Evolutionary conservation across 768 basidiomycete species (phyloP), one percentile per base, ranked within the genome.

Genomic region (Termitomyces bulborhizus): DNA sequence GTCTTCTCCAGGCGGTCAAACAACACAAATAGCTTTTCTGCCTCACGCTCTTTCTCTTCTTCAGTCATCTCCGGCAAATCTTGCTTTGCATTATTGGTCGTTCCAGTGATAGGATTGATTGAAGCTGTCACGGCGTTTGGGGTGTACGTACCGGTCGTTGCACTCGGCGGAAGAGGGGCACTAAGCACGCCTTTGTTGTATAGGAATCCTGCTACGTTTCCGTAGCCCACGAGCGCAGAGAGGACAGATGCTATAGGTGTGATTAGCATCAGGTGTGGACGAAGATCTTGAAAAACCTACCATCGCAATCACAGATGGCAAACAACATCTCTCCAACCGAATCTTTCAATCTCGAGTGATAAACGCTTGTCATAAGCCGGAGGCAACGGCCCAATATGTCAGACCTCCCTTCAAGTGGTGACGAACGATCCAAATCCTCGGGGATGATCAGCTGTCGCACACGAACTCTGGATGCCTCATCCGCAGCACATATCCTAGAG

Each of bases 21-120:
- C 18, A 98, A 75, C 34, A 89, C 84, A 64, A 98, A 92, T 41
- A 99, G 74, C 65, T 86, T 86, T 75, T 98, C 95, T 52, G 94
- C 88, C 72, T 99, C 97, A 9, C 72, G 73, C 66, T 97, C 93
- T 69, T 96, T 97, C 76, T 99, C 96, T 66, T 95, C 94, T 31
- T 95, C 87, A 0, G 93, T 88, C 94, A 99, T 96, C 48, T 82
- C 72, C 4, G 72, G 75, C 8, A 66, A 46, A 6, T 67, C 68
- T 16, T 75, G 63, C 46, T 71, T 73, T 2, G 70, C 67, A 52
- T 71, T 69, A 36, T 77, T 71, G 6, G 76, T 79, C 12, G 84
- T 83, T n/a, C 93, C 93, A 1, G 94, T 96, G 65, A 92, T 94
- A 1, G 90, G 92, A 66, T 93, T 88, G 66, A 91, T 88, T 6